These are phyloP conservation scores for Pseudognaphalium luteoalbum DNA, from an alignment of 129 eudicot species.

Conservation along the genomic window DNA sequence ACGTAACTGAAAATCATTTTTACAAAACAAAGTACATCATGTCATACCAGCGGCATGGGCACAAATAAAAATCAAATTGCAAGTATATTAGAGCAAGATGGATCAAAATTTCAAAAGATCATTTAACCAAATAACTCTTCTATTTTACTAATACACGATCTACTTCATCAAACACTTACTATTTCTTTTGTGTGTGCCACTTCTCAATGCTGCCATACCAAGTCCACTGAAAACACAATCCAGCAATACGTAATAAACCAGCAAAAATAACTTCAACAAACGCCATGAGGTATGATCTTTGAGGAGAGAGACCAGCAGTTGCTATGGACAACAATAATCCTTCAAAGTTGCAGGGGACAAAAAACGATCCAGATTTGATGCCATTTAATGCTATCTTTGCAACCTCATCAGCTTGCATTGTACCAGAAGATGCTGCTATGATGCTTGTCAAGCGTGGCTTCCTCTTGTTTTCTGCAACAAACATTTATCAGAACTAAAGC, in stretches of 20 bases:
- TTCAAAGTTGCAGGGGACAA: conserved; percentile 84
- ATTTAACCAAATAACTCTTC: too few relatives aligned
- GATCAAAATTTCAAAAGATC: neutral
- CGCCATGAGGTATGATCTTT: conserved; percentile 81
- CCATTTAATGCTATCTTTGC: conserved; percentile 73
- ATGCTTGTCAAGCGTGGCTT: conserved; percentile 74
- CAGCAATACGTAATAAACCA: conserved; percentile 64
- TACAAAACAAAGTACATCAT: conserved; percentile 6
- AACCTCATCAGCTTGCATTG: conserved; percentile 85
- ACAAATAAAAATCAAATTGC: neutral
- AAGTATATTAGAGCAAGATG: neutral
- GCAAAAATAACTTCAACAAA: conserved; percentile 69
- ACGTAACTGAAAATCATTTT: neutral
- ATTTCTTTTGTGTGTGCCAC: conserved; percentile 55
- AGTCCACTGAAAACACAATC: conserved; percentile 77
- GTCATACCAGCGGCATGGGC: neutral
- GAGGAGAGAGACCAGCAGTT: conserved; percentile 91
- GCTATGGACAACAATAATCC: conserved; percentile 68
- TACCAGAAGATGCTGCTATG: conserved; percentile 86
- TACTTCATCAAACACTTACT: conserved; percentile 34
- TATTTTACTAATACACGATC: neutral
- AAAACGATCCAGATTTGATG: conserved; percentile 62
- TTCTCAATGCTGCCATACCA: conserved; percentile 84
- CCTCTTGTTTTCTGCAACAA: conserved; percentile 68
- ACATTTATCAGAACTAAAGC: neutral